Conservation (phyloP, 164 flowering plant species). For the Magnolia officinalis region DNA sequence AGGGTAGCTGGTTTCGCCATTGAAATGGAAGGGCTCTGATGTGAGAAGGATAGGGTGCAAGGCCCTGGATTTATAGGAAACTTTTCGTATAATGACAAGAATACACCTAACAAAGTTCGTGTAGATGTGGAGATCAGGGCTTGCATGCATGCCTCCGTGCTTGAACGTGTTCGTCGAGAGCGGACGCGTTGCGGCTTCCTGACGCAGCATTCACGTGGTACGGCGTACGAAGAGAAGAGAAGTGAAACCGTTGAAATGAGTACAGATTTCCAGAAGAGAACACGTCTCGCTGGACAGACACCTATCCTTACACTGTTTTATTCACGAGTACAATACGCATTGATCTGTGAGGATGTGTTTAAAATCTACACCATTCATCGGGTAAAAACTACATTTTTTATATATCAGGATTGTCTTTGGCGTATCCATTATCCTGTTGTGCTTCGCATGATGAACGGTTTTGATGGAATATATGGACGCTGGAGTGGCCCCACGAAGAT, state of each 20-base stretch:
- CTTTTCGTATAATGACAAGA: neutral
- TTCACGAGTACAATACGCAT: too few relatives aligned
- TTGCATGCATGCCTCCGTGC: constrained; percentile 1
- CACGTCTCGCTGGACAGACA: too few relatives aligned
- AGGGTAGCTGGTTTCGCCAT: neutral
- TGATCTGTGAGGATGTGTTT: too few relatives aligned
- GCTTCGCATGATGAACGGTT: too few relatives aligned
- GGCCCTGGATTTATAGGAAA: neutral
- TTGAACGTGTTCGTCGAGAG: neutral
- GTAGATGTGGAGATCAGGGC: neutral
- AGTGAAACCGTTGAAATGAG: neutral
- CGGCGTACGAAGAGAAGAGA: neutral
- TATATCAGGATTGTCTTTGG: too few relatives aligned
- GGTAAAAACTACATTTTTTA: too few relatives aligned
- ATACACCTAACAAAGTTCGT: neutral
- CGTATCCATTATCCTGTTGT: too few relatives aligned
- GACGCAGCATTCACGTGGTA: neutral
- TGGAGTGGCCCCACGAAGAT: too few relatives aligned
- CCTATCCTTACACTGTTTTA: too few relatives aligned
- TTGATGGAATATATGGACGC: too few relatives aligned
- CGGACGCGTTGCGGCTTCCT: neutral
- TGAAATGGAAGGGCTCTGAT: neutral
- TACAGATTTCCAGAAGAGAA: too few relatives aligned
- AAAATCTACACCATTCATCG: too few relatives aligned
- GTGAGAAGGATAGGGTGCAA: neutral